Percentiles rank a stretch among this genome's conserved stretches.
Evolutionary conservation across 345 rosid species (phyloP).

Genomic region (Hibiscus syriacus): DNA sequence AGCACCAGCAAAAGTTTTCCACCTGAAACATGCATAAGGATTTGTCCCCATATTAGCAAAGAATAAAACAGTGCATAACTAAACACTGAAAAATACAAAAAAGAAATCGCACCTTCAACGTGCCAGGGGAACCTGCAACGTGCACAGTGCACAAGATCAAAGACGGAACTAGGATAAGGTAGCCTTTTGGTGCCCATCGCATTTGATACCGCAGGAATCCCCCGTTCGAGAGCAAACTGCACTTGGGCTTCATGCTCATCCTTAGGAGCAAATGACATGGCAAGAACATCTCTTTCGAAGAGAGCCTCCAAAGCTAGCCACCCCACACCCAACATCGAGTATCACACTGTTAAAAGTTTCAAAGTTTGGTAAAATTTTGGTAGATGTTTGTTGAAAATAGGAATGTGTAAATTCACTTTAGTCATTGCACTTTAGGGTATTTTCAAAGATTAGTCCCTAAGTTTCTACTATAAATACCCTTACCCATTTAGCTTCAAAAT

Average conservation of each 20-base stretch:
- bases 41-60: background rate
- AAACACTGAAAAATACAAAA: background rate
- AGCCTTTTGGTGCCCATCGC: conserved; percentile 86
- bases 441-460: too few relatives aligned
- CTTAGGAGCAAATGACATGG: conserved; percentile 90
- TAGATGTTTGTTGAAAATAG: too few relatives aligned
- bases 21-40: conserved; percentile 37
- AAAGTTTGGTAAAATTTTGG: too few relatives aligned
- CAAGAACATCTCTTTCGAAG: conserved; percentile 64
- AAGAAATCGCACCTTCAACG: conserved; percentile 52
- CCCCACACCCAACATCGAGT: conserved; percentile 89
- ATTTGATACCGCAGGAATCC: conserved; percentile 70
- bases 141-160: conserved; percentile 80
- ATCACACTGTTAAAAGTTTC: too few relatives aligned
- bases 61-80: background rate
- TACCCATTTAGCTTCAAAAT: too few relatives aligned
- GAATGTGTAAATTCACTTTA: too few relatives aligned
- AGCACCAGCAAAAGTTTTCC: conserved; percentile 90
- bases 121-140: conserved; percentile 97
- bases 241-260: conserved; percentile 96
- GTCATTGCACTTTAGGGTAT: too few relatives aligned
- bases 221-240: conserved; percentile 84
- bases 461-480: too few relatives aligned
- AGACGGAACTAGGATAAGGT: conserved; percentile 68
- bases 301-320: conserved; percentile 93